phyloP scores from a whole-genome alignment of 192 early-diverging fungal species.

The Backusella australiensis region DNA sequence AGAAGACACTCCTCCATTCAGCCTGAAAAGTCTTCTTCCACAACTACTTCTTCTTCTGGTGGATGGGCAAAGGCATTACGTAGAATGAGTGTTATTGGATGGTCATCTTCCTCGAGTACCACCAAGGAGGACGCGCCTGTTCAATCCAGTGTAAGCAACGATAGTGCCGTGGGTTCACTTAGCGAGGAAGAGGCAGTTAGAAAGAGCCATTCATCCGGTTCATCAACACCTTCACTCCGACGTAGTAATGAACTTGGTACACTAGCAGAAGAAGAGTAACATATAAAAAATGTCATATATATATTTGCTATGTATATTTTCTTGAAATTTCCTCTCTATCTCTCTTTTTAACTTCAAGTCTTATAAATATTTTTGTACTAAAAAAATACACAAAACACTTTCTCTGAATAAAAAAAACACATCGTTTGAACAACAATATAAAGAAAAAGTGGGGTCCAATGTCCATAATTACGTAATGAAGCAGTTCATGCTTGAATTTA shows the following conservation, averaged over 20 bases:
- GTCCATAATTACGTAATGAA: background rate
- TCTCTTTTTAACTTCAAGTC: background rate
- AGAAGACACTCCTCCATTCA: background rate
- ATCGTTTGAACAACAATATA: too few species aligned
- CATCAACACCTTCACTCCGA: slow-evolving; percentile 27
- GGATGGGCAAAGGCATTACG: slow-evolving; percentile 34
- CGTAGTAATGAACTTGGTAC: slow-evolving; percentile 31
- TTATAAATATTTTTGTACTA: background rate
- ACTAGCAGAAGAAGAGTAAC: slow-evolving; percentile 24
- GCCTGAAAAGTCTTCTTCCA: background rate
- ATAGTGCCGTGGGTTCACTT: slow-evolving; percentile 5
- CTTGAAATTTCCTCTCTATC: background rate
- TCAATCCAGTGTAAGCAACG: background rate
- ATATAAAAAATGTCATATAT: background rate
- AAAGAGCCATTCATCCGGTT: slow-evolving; percentile 12
- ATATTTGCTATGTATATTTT: background rate
- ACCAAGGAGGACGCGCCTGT: background rate
- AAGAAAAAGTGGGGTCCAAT: background rate
- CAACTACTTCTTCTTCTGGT: background rate
- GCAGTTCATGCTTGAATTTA: background rate
- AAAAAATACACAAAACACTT: too few species aligned
- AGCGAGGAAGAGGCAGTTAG: slow-evolving; percentile 1
- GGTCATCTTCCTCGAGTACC: slow-evolving; percentile 11
- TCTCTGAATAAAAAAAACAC: too few species aligned
- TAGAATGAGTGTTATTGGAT: slow-evolving; percentile 32